Evolutionary conservation across 495 filamentous ascomycete genomes (phyloP).

Genomic region (Aspergillus avenaceus): DNA sequence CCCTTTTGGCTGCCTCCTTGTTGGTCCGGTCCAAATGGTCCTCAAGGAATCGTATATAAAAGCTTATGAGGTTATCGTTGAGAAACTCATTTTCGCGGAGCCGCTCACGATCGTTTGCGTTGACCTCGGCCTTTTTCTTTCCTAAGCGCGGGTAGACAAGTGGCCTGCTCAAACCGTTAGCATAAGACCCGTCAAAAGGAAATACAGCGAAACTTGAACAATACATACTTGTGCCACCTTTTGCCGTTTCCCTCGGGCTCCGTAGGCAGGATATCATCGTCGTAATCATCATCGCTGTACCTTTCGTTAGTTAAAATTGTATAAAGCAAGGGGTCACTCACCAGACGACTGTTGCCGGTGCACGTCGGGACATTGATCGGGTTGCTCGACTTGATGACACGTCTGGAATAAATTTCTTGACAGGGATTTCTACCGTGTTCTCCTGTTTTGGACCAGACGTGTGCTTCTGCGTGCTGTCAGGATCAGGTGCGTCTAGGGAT

Average conservation of each 20-base stretch:
- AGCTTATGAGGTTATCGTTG: slow-evolving; percentile 88
- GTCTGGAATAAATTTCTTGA: slow-evolving; percentile 18
- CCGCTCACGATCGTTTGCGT: slow-evolving; percentile 71
- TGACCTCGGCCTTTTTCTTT: slow-evolving; percentile 68
- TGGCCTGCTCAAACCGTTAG: slow-evolving; percentile 38
- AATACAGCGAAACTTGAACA: no score
- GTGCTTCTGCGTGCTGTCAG: slow-evolving; percentile 1
- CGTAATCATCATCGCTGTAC: slow-evolving; percentile 11
- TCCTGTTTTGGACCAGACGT: neutral
- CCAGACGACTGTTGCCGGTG: slow-evolving; percentile 16
- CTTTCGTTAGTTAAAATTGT: neutral
- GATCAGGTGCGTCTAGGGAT: neutral
- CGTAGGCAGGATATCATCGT: slow-evolving; percentile 6
- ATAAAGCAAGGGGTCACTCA: slow-evolving; percentile 6
- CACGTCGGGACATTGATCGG: slow-evolving; percentile 28
- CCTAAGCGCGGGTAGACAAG: slow-evolving; percentile 68
- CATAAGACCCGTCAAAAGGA: neutral
- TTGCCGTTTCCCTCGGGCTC: slow-evolving; percentile 14
- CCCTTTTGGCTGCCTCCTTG: slow-evolving; percentile 53
- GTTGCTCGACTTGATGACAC: slow-evolving; percentile 18
- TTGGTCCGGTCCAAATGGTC: slow-evolving; percentile 53
- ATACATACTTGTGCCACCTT: slow-evolving; percentile 24
- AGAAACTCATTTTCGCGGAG: slow-evolving; percentile 82
- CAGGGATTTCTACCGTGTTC: slow-evolving; percentile 24
- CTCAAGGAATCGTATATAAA: slow-evolving; percentile 77